Evolutionary conservation across 2,329 filamentous ascomycete species (phyloP), one percentile per base, ranked within the genome.

Genomic region (Phyllosticta citrichinensis): DNA sequence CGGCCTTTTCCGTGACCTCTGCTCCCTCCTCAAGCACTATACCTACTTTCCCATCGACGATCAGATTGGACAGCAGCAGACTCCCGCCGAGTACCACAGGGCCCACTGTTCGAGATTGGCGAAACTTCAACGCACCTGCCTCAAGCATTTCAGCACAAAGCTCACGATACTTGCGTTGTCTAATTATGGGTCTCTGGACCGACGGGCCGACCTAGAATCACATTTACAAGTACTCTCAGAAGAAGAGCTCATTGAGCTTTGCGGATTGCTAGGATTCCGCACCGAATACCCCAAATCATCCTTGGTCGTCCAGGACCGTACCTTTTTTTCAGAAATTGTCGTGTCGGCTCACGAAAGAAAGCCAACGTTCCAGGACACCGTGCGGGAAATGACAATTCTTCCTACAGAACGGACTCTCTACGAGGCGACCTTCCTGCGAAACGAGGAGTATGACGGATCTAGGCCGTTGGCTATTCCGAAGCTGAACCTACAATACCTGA

Each of bases 401-500:
- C 95, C 95, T 0, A 97, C 90, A 0, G 94, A 97, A 70, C 78
- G 83, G 62, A 77, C 83, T 1, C 78, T 99, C 5, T 97, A 97
- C 68, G 91, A 97, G 62, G 80, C 81, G 57, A 84, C 85, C 25
- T 82, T 96, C 58, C 75, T 92, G 61, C 84, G 91, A 62, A 93
- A 93, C 61, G 92, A 97, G 68, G 81, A 80, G 8, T 97, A 97
- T 68, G 87, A 96, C 71, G 92, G 92, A 25, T 91, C 90, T 24
- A 84, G 84, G 55, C 92, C 94, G 5, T 80, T 99, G 62, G 90
- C 94, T 2, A 85, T 99, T 52, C 94, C 94, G 2, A 99, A 99
- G 72, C 76, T 97, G 54, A 99, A 97, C 67, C 78, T 99, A 27
- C 94, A 99, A 70, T 99, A 99, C 73, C 80, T 99, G 14, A 96